Evolutionary conservation across 768 basidiomycete species (phyloP).

Genomic region (Symmetrospora coprosmae): DNA sequence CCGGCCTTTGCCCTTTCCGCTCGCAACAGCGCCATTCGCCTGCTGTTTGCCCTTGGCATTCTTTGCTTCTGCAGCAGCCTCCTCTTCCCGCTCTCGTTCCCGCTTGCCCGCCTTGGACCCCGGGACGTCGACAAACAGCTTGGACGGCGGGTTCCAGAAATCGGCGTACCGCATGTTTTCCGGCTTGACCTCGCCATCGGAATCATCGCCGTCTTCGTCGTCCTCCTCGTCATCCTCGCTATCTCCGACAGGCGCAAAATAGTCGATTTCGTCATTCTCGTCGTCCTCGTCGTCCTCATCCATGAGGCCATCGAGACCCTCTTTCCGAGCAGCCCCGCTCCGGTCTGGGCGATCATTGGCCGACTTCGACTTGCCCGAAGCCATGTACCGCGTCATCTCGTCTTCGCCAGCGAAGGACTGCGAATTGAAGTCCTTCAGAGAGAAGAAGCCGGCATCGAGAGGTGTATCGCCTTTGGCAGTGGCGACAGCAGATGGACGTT

Average conservation of each 20-base stretch:
- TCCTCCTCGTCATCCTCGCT: neutral
- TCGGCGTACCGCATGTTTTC: slow-evolving; percentile 18
- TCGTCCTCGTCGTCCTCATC: neutral
- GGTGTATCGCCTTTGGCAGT: neutral
- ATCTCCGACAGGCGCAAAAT: neutral
- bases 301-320: neutral
- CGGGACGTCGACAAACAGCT: too few species aligned
- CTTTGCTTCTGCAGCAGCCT: too few species aligned
- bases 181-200: slow-evolving; percentile 2
- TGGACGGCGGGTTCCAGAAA: slow-evolving; percentile 9
- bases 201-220: neutral
- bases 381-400: slow-evolving; percentile 17
- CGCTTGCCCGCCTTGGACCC: too few species aligned
- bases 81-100: too few species aligned
- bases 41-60: too few species aligned
- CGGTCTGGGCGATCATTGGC: neutral
- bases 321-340: too few species aligned
- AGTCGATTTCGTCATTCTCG: slow-evolving; percentile 20
- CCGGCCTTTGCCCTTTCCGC: neutral
- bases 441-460: slow-evolving; percentile 17
- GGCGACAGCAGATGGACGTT: neutral
- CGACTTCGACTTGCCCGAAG: slow-evolving; percentile 4
- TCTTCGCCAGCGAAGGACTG: slow-evolving; percentile 10
- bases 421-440: slow-evolving; percentile 3
- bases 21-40: neutral